Evolutionary conservation across 306 rosid genomes (phyloP).

Genomic region (Begonia masoniana): DNA sequence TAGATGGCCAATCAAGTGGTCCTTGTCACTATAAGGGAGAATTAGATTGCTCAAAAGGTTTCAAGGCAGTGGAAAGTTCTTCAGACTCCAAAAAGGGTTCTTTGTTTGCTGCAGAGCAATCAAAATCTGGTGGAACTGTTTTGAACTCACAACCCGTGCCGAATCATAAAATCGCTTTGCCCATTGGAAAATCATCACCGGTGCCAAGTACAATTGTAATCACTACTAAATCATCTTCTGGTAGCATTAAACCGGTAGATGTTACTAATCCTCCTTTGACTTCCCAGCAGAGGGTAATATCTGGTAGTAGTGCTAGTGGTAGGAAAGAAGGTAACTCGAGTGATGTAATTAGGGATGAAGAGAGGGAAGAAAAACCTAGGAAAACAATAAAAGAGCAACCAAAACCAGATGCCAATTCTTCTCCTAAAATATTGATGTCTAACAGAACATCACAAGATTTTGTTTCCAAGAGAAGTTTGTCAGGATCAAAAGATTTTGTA

Average conservation of each 20-base stretch:
- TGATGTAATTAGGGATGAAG: conserved; percentile 45
- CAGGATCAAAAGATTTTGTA: conserved; percentile 45
- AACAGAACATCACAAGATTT: conserved; percentile 52
- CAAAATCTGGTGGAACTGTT: conserved; percentile 31
- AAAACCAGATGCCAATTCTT: conserved; percentile 34
- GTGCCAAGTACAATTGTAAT: conserved; percentile 26
- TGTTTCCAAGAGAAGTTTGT: conserved; percentile 34
- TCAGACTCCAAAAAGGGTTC: conserved; percentile 37
- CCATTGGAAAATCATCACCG: conserved; percentile 43
- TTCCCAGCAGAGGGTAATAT: conserved; percentile 26
- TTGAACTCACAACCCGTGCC: conserved; percentile 16
- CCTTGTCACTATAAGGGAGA: conserved; percentile 36
- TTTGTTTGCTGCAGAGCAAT: conserved; percentile 37
- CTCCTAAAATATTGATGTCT: conserved; percentile 32
- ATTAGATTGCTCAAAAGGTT: conserved; percentile 38
- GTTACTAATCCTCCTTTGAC: conserved; percentile 26
- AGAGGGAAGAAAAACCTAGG: conserved; percentile 27
- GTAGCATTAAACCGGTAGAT: conserved; percentile 35
- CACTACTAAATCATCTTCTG: conserved; percentile 34
- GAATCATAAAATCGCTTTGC: conserved; percentile 25
- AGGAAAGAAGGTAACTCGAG: conserved; percentile 39
- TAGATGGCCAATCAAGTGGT: conserved; percentile 30
- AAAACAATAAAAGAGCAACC: conserved; percentile 51
- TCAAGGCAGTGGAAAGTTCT: conserved; percentile 23
- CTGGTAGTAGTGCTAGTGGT: conserved; percentile 30